Base-by-base conservation (phyloP, 2,329 filamentous ascomycete genomes). In the Thielaviopsis ethacetica region DNA sequence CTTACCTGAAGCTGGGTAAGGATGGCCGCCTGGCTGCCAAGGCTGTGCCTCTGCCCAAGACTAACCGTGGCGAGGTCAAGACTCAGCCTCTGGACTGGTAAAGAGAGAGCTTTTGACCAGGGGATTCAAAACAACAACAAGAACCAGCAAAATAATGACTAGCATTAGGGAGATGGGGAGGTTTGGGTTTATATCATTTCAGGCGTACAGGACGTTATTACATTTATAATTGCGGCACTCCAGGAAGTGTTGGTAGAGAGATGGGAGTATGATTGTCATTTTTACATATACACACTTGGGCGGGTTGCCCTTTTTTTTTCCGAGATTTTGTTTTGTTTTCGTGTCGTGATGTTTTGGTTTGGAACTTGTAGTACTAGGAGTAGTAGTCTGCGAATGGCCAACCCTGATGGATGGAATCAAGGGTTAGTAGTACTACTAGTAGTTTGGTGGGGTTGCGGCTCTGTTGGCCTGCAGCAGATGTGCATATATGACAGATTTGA, bases 41-140 rank as follows among this genome's bases (percentile, higher is more conserved):
- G 73, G 75, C 81, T 21, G 76, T 77, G 12, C 82, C 88, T 5
- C 84, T 95, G 49, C 88, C 91, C 47, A 91, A 84, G 75, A 95
- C 91, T 62, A 96, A 95, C 73, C 76, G 88, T 17, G 91, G 91
- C 0, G 85, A 94, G 71, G 82, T 84, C 66, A 83, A 90, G 70
- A 84, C 78, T 64, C 90, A 95, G 73, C 91, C 91, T 53, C 75
- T 95, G 64, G 90, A 95, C 68, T 96, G 91, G 90, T 95, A 78
- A 72, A 56, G 12, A 51, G 7, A 26, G 10, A 26, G 4, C 15
- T 53, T 53, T 24, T 54, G 26, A 54, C 26, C 13, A 22, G 19
- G 22, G 19, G 34, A 19, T 19, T 9, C 15, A 17, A 2, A 44
- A 41, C n/a, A n/a, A n/a, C n/a, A 15, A 41, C 19, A 22, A 54